Percentiles rank a stretch among this genome's conserved stretches.
These are phyloP conservation scores for Nymphaea thermarum DNA, from an alignment of 164 flowering plant species.

Conservation along the genomic window DNA sequence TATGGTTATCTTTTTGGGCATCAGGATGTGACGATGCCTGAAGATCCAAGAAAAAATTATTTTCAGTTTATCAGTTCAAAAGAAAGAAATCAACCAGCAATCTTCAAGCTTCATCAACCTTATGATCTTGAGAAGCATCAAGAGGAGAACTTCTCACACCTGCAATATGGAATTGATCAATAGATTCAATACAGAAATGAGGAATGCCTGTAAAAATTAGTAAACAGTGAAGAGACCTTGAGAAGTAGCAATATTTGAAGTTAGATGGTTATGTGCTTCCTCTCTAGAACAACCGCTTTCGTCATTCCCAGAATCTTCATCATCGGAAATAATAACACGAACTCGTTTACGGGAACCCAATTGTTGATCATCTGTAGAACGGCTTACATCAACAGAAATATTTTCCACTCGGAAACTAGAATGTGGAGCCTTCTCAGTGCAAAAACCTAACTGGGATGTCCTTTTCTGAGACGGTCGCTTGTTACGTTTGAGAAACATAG, in stretches of 20 bases:
- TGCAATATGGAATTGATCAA: background rate
- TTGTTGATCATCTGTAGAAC: conserved; percentile 30
- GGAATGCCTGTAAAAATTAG: background rate
- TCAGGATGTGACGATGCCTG: conserved; percentile 31
- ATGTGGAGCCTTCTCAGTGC: conserved; percentile 5
- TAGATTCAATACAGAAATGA: background rate
- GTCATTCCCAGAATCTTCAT: conserved; percentile 47
- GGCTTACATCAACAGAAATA: conserved; percentile 22
- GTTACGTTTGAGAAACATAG: conserved; percentile 24
- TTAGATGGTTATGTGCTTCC: conserved; percentile 10
- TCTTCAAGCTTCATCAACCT: background rate
- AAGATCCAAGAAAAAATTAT: conserved; percentile 4
- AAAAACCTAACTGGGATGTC: conserved; percentile 5
- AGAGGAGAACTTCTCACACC: background rate
- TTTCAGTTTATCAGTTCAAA: background rate
- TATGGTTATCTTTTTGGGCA: conserved; percentile 19
- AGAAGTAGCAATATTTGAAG: conserved; percentile 40
- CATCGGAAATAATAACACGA: conserved; percentile 81
- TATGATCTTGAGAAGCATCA: background rate
- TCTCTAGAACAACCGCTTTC: conserved; percentile 17
- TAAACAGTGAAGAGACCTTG: conserved; percentile 9
- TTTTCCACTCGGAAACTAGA: conserved; percentile 11
- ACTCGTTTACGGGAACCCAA: conserved; percentile 58
- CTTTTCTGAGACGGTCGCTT: conserved; percentile 19
- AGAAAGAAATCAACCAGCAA: no score